Percentiles rank a stretch among this genome's conserved stretches.
These are phyloP conservation scores for Venturiaceae sp. DNA, from an alignment of 2,329 filamentous ascomycete genomes.

Conservation along the genomic window DNA sequence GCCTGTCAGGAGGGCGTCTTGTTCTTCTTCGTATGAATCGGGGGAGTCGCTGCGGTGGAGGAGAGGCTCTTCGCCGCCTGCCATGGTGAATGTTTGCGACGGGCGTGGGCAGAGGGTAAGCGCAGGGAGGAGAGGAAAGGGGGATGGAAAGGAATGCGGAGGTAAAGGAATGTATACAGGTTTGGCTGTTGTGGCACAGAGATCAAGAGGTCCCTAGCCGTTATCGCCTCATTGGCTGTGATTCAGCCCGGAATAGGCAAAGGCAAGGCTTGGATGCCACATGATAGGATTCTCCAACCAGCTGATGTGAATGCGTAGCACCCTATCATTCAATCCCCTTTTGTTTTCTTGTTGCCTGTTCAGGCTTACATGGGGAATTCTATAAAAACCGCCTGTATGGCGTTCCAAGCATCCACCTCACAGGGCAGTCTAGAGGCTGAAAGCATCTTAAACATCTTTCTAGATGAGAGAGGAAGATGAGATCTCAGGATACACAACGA, in stretches of 20 bases:
- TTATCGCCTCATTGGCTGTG: background rate
- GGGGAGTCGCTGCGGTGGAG: conserved; percentile 45
- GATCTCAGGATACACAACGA: too few relatives aligned
- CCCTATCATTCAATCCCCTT: background rate
- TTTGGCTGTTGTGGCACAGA: background rate
- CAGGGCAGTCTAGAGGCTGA: too few relatives aligned
- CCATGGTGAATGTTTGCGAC: conserved; percentile 18
- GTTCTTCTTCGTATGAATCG: conserved; percentile 38
- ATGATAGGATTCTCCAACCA: background rate
- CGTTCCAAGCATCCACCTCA: too few relatives aligned
- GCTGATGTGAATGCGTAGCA: background rate
- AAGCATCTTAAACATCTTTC: too few relatives aligned
- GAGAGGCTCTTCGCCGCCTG: conserved; percentile 39
- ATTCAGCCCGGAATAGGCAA: background rate
- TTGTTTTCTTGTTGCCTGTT: background rate
- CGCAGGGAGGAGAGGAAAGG: background rate
- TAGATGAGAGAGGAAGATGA: too few relatives aligned
- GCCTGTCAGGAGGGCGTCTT: conserved; percentile 53
- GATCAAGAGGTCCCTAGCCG: background rate
- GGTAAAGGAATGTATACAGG: background rate
- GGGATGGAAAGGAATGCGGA: too few relatives aligned
- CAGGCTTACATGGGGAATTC: too few relatives aligned
- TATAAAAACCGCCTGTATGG: too few relatives aligned
- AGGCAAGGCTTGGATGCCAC: background rate
- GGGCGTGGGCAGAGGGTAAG: background rate